Evolutionary conservation across 176 grass and related monocot genomes (phyloP).

Genomic region (Calamus simplicifolius): DNA sequence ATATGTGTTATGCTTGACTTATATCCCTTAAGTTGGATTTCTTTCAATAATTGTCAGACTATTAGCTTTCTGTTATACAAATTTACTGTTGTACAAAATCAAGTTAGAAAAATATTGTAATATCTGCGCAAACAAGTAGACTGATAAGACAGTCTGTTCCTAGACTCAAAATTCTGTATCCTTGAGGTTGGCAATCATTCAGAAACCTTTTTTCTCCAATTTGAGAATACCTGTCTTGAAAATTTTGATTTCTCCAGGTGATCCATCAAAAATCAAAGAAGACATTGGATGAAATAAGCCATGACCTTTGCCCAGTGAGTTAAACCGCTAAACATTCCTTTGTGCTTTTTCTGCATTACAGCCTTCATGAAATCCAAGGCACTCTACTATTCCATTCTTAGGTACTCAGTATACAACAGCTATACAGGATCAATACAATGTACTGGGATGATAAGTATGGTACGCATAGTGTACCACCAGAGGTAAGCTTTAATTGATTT

Average conservation of each 20-base stretch:
- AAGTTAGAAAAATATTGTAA: no score
- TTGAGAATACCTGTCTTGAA: slow-evolving; percentile 10
- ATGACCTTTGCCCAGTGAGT: slow-evolving; percentile 95
- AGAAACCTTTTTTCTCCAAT: neutral
- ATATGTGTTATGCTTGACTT: no score
- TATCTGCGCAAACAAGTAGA: no score
- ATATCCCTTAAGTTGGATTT: no score
- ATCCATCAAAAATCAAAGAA: slow-evolving; percentile 99
- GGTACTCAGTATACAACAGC: slow-evolving; percentile 94
- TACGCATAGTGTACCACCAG: slow-evolving; percentile 87
- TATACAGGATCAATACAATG: slow-evolving; percentile 99
- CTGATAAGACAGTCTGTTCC: no score
- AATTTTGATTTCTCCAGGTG: slow-evolving; percentile 53
- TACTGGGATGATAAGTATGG: slow-evolving; percentile 99
- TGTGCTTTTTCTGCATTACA: slow-evolving; percentile 2
- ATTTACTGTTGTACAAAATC: no score
- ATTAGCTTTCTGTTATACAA: no score
- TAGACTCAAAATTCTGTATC: no score
- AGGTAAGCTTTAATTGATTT: slow-evolving; percentile 41
- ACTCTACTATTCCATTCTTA: slow-evolving; percentile 27
- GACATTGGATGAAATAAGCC: slow-evolving; percentile 96
- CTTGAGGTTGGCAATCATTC: no score
- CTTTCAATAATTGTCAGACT: no score
- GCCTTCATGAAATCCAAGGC: slow-evolving; percentile 18
- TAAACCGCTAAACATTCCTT: slow-evolving; percentile 1